Evolutionary conservation across 2,329 filamentous ascomycete genomes (phyloP).

Genomic region (Colletotrichum sp.): DNA sequence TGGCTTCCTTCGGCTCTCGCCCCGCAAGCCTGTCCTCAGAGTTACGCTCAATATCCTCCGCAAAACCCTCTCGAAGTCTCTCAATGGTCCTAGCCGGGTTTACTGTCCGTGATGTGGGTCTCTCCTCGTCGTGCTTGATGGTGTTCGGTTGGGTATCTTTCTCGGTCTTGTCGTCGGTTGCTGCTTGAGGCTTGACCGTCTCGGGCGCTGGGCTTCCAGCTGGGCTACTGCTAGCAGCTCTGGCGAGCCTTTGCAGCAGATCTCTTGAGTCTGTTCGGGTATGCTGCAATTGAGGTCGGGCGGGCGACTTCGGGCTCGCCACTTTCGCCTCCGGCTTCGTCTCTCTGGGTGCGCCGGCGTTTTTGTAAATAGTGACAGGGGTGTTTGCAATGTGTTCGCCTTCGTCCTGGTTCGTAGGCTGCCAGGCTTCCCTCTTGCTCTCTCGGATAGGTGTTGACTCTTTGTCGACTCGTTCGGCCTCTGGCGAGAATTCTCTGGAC

Average conservation of each 20-base stretch:
- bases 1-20: not conserved
- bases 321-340: conserved; percentile 13
- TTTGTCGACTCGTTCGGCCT: conserved; percentile 33
- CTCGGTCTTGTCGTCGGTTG: not conserved
- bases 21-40: not conserved
- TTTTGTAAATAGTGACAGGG: conserved; percentile 44
- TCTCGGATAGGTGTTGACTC: conserved; percentile 11
- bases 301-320: not conserved
- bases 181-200: not conserved
- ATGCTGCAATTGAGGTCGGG: conserved; percentile 11
- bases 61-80: not conserved
- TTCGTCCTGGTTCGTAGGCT: conserved; percentile 8
- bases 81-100: not conserved
- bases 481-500: conserved; percentile 48
- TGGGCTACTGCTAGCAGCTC: conserved; percentile 50
- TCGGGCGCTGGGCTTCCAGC: conserved; percentile 31
- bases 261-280: conserved; percentile 49
- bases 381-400: conserved; percentile 43
- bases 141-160: not conserved
- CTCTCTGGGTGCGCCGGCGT: conserved; percentile 6
- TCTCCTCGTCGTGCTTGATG: not conserved
- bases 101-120: not conserved
- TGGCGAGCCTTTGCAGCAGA: conserved; percentile 53
- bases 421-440: not conserved
- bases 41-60: not conserved